These are phyloP conservation scores for Emergomyces africanus DNA, from an alignment of 2,329 filamentous ascomycete genomes.

Conservation along the genomic window DNA sequence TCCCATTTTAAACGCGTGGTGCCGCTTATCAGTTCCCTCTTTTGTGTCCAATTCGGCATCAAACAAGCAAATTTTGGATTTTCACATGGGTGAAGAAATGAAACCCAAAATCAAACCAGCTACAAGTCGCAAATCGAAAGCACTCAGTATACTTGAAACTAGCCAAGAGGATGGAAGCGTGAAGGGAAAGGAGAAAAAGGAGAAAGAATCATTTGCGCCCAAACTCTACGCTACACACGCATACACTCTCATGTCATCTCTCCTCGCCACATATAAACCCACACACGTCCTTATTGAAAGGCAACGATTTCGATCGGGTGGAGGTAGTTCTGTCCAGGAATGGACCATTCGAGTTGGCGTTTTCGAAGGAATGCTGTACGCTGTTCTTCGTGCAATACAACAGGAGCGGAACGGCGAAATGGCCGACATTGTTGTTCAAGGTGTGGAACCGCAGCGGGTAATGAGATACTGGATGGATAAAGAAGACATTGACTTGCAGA, in stretches of 20 bases:
- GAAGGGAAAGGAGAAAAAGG: background rate
- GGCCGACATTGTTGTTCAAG: constrained; percentile 33
- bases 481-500: constrained; percentile 3
- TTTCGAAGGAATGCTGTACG: constrained; percentile 70
- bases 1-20: constrained; percentile 29
- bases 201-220: constrained; percentile 40
- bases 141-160: background rate
- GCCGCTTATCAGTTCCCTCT: constrained; percentile 24
- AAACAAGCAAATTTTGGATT: background rate
- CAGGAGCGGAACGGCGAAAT: constrained; percentile 22
- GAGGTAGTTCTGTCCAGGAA: constrained; percentile 54
- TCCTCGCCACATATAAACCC: constrained; percentile 42
- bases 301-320: constrained; percentile 52
- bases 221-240: constrained; percentile 42
- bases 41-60: constrained; percentile 6
- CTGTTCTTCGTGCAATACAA: constrained; percentile 47
- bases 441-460: constrained; percentile 44
- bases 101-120: background rate
- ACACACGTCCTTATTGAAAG: constrained; percentile 59
- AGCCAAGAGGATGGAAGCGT: background rate
- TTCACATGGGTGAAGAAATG: constrained; percentile 1
- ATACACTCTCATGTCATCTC: constrained; percentile 39
- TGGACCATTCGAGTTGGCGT: constrained; percentile 77
- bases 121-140: background rate
- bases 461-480: constrained; percentile 42